phyloP scores from a whole-genome alignment of 192 early-diverging fungal species.

The Glomus cerebriforme region DNA sequence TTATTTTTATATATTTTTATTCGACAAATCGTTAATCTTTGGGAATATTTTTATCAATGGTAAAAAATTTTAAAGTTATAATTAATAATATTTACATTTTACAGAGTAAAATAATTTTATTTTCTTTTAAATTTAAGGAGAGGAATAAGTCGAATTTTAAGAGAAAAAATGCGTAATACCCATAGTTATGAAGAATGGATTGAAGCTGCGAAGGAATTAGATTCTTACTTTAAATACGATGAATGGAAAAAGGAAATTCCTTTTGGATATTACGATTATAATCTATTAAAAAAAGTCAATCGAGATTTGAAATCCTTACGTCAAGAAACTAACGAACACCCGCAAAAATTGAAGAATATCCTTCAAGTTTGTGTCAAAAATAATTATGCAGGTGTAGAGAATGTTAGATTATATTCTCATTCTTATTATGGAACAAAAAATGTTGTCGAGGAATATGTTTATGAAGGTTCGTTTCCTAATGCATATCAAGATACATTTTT shows the following conservation, averaged over 20 bases:
- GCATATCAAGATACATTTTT: neutral
- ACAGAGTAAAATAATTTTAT: neutral
- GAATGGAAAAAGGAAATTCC: slow-evolving; percentile 67
- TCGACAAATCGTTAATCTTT: slow-evolving; percentile 62
- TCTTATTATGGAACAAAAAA: slow-evolving; percentile 76
- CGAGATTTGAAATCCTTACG: slow-evolving; percentile 45
- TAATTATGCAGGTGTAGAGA: slow-evolving; percentile 79
- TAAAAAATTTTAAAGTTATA: slow-evolving; percentile 29
- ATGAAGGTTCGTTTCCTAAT: slow-evolving; percentile 51
- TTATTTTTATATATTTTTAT: slow-evolving; percentile 58
- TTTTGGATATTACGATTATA: slow-evolving; percentile 66
- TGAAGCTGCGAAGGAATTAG: slow-evolving; percentile 57
- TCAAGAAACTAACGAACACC: slow-evolving; percentile 30
- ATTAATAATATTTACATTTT: neutral
- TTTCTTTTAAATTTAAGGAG: slow-evolving; percentile 41
- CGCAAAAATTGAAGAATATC: slow-evolving; percentile 51
- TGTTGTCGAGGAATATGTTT: slow-evolving; percentile 66
- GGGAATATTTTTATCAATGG: slow-evolving; percentile 67
- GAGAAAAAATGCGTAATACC: slow-evolving; percentile 53
- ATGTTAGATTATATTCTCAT: slow-evolving; percentile 69
- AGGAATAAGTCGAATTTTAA: slow-evolving; percentile 52
- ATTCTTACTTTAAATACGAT: slow-evolving; percentile 65
- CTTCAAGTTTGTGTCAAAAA: slow-evolving; percentile 65
- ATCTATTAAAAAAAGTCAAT: slow-evolving; percentile 62
- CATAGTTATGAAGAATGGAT: slow-evolving; percentile 67